A percentile compares a stretch with the other conserved stretches of the same genome.
Conservation (phyloP, 208 protist genomes). For the Wallacemonas rigidus region DNA sequence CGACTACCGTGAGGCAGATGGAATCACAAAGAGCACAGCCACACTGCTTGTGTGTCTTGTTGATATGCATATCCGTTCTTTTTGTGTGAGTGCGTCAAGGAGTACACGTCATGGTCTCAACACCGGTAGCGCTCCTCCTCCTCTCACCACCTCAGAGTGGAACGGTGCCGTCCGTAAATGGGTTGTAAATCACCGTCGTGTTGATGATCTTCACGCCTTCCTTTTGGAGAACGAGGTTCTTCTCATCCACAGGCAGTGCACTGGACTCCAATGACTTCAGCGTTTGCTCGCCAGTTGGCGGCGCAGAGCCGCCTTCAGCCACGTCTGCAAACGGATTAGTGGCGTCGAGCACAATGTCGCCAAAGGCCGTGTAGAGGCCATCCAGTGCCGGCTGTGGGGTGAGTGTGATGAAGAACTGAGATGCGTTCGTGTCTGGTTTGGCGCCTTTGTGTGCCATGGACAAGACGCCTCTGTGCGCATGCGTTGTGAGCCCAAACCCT, state of each 20-base stretch:
- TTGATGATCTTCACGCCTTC: slow-evolving; percentile 43
- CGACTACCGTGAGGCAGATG: no score
- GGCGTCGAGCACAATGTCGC: slow-evolving; percentile 68
- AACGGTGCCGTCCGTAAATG: slow-evolving; percentile 67
- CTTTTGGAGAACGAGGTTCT: slow-evolving; percentile 52
- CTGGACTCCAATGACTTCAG: slow-evolving; percentile 56
- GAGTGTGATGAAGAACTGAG: slow-evolving; percentile 89
- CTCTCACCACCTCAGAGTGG: slow-evolving; percentile 1
- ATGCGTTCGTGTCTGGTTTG: slow-evolving; percentile 87
- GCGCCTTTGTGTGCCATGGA: slow-evolving; percentile 95
- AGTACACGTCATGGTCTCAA: not conserved
- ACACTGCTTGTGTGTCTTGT: not conserved
- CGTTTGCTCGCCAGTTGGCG: slow-evolving; percentile 47
- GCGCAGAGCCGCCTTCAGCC: slow-evolving; percentile 1
- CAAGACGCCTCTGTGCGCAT: slow-evolving; percentile 84
- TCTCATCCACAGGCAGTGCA: slow-evolving; percentile 42
- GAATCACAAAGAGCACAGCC: no score
- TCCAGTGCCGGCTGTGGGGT: slow-evolving; percentile 68
- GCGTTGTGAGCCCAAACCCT: slow-evolving; percentile 91
- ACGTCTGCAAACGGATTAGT: slow-evolving; percentile 5
- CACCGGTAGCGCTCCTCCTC: not conserved
- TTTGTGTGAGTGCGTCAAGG: not conserved
- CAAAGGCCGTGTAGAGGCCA: slow-evolving; percentile 95
- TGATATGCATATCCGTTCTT: not conserved
- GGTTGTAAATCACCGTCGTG: slow-evolving; percentile 79